These are phyloP conservation scores for Vigna unguiculata DNA, from an alignment of 306 rosid genomes.

Conservation along the genomic window DNA sequence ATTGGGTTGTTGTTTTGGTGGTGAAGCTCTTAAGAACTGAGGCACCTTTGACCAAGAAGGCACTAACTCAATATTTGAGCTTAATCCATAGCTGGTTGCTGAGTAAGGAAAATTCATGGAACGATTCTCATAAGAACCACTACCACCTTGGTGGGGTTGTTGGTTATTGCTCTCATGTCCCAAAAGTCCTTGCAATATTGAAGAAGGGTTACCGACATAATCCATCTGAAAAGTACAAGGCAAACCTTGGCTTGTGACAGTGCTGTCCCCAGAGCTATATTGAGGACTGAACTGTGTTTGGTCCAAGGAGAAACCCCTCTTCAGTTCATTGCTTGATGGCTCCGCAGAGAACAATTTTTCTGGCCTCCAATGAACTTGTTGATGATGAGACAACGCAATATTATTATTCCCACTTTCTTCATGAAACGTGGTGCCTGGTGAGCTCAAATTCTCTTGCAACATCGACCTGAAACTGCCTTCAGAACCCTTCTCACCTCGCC, in stretches of 20 bases:
- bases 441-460: conserved; percentile 75
- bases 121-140: conserved; percentile 51
- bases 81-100: conserved; percentile 52
- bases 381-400: conserved; percentile 44
- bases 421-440: conserved; percentile 55
- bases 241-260: conserved; percentile 70
- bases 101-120: conserved; percentile 52
- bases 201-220: conserved; percentile 61
- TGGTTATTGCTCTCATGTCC: conserved; percentile 52
- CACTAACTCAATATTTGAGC: conserved; percentile 52
- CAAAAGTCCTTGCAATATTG: conserved; percentile 81
- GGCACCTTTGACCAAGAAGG: conserved; percentile 66
- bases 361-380: conserved; percentile 73
- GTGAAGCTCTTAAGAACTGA: conserved; percentile 69
- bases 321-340: conserved; percentile 54
- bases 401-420: conserved; percentile 55
- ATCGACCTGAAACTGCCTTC: conserved; percentile 75
- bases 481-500: conserved; percentile 60
- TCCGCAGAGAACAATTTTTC: conserved; percentile 68
- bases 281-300: conserved; percentile 82
- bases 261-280: conserved; percentile 81
- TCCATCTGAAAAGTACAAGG: conserved; percentile 66
- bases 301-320: conserved; percentile 80
- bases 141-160: conserved; percentile 50
- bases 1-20: conserved; percentile 65